These are phyloP conservation scores for Euclidium syriacum DNA, from an alignment of 345 rosid species.

Conservation along the genomic window DNA sequence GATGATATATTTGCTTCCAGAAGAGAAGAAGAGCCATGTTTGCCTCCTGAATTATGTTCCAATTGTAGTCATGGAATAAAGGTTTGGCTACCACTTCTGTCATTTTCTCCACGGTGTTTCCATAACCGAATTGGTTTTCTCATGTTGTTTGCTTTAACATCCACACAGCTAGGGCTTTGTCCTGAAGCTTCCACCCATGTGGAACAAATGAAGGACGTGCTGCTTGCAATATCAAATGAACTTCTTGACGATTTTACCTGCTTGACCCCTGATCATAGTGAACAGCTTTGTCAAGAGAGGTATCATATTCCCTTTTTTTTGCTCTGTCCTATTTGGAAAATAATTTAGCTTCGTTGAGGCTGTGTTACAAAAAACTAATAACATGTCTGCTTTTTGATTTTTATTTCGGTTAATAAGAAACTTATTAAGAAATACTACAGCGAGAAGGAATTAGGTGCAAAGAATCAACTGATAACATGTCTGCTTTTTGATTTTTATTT, in stretches of 20 bases:
- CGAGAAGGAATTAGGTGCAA: background rate
- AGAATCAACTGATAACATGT: background rate
- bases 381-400: background rate
- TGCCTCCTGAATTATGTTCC: slow-evolving; percentile 57
- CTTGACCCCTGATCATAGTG: slow-evolving; percentile 44
- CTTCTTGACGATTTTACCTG: slow-evolving; percentile 55
- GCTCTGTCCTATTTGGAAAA: background rate
- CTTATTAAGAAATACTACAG: background rate
- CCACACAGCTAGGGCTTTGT: slow-evolving; percentile 70
- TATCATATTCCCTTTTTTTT: slow-evolving; percentile 16
- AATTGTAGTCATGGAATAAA: slow-evolving; percentile 67
- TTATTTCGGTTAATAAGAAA: background rate
- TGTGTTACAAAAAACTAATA: background rate
- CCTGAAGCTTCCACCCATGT: slow-evolving; percentile 58
- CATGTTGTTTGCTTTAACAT: slow-evolving; percentile 21
- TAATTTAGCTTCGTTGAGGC: background rate
- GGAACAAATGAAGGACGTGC: slow-evolving; percentile 69
- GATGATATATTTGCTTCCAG: slow-evolving; percentile 30
- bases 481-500: background rate
- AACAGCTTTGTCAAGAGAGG: slow-evolving; percentile 86
- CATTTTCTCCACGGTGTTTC: background rate
- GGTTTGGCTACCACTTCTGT: slow-evolving; percentile 34
- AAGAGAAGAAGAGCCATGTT: slow-evolving; percentile 34
- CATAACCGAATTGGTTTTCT: slow-evolving; percentile 12
- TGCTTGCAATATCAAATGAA: slow-evolving; percentile 77